Evolutionary conservation across 352 stramenopile species (phyloP), one percentile per base, ranked within the genome.

Genomic region (Pythium rishiriense): DNA sequence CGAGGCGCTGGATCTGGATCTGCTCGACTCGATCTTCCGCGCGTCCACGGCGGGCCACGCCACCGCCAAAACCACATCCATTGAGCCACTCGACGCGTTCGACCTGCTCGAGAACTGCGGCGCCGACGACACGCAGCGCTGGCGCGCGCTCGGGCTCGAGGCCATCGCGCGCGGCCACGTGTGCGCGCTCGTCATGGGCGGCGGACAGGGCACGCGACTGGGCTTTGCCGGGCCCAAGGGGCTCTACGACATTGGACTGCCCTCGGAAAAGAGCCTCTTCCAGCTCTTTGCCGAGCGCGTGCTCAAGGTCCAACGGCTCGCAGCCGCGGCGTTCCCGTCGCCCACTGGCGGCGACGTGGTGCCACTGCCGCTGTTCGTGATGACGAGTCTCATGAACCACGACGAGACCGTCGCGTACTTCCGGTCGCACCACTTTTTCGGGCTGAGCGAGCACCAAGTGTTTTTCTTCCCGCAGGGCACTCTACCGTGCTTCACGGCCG

Each of bases 361-460:
- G 12, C 19, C 22, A 24, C 35, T 98, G 46, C 85, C 86, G 37
- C 88, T 98, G 41, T 98, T 97, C 64, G 87, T 99, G 50, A 99
- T 99, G 97, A 99, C 97, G 17, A 98, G 91, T 70, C 85, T 91
- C 17, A 87, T 98, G 70, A 99, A 99, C 72, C 88, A 99, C 70
- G 83, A 93, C 17, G 81, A 89, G 24, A 99, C 97, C 6, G 63
- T 87, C 4, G 66, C 65, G 8, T 99, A 93, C 75, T 99, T 99
- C 73, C 65, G 72, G 21, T 48, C 86, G 0, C 81, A 98, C 58
- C 64, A 76, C 12, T 98, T 87, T 69, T 99, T 99, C 76, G 96
- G 95, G 37, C 75, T 99, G 0, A 56, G 72, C 24, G 65, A 87
- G 39, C 62, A 80, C 19, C 83, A 99, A 65, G 78, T 99, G 11